phyloP scores from a whole-genome alignment of 2,329 filamentous ascomycete species.

The Aureobasidium sp. region DNA sequence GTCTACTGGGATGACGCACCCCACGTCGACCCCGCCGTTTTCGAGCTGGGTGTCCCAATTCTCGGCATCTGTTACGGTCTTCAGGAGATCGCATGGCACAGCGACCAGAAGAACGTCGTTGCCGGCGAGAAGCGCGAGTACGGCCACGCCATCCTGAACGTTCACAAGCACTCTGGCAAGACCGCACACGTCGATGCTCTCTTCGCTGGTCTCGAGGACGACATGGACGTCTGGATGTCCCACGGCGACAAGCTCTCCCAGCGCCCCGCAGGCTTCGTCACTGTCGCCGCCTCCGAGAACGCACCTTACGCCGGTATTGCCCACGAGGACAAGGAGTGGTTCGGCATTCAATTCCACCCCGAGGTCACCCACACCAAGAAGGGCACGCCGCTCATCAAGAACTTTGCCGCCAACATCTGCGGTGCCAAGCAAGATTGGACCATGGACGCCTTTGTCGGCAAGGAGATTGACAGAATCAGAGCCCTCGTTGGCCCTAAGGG shows the following conservation, averaged over 20 bases:
- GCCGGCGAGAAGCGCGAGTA: conserved; percentile 64
- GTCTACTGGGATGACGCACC: conserved; percentile 75
- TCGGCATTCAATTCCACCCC: conserved; percentile 83
- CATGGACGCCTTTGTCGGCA: conserved; percentile 75
- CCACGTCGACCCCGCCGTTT: conserved; percentile 75
- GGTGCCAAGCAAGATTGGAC: conserved; percentile 70
- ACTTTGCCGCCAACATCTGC: conserved; percentile 82
- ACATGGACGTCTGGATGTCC: conserved; percentile 74
- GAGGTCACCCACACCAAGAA: conserved; percentile 69
- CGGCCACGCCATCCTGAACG: conserved; percentile 60
- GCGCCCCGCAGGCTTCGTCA: conserved; percentile 66
- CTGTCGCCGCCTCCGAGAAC: conserved; percentile 68
- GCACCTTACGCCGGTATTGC: conserved; percentile 74
- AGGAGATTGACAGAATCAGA: conserved; percentile 75
- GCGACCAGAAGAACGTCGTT: conserved; percentile 58
- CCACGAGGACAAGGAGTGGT: conserved; percentile 63
- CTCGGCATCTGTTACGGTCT: conserved; percentile 58
- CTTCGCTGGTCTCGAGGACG: conserved; percentile 67
- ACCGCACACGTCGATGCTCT: conserved; percentile 64
- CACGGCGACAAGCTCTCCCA: conserved; percentile 78
- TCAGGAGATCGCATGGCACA: conserved; percentile 68
- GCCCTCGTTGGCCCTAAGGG: conserved; percentile 72
- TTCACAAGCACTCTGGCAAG: conserved; percentile 49
- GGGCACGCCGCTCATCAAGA: conserved; percentile 65
- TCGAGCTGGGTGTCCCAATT: conserved; percentile 62